These are phyloP conservation scores for Neltuma alba DNA, from an alignment of 306 rosid genomes.

Conservation along the genomic window DNA sequence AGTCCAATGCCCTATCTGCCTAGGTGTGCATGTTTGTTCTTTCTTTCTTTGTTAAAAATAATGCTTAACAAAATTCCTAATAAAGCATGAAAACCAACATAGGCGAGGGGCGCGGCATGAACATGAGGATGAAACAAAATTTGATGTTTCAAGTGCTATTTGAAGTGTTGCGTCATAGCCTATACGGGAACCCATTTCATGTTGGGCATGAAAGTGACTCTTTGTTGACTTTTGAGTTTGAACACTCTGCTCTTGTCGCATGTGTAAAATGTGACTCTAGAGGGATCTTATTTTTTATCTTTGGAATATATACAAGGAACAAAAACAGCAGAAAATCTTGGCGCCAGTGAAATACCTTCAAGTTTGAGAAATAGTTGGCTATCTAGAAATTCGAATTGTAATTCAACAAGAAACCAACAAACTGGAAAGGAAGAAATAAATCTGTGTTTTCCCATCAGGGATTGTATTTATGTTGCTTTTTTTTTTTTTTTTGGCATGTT, in stretches of 20 bases:
- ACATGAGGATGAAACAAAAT: background rate
- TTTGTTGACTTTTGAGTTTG: background rate
- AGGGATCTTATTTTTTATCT: background rate
- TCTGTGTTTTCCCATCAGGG: background rate
- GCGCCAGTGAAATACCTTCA: background rate
- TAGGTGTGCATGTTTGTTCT: constrained; percentile 44
- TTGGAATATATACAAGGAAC: background rate
- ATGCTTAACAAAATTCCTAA: constrained; percentile 1
- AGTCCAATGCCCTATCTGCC: constrained; percentile 80
- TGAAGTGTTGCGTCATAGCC: background rate
- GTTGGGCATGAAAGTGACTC: background rate
- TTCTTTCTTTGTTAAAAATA: background rate
- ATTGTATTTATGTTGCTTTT: background rate
- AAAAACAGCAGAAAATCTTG: background rate
- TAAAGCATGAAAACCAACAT: background rate
- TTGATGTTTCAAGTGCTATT: background rate
- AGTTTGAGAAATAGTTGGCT: background rate
- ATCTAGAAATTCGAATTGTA: background rate
- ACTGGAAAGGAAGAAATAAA: background rate
- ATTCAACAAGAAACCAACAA: background rate
- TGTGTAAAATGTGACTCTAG: background rate
- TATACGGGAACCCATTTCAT: background rate
- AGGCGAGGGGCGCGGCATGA: background rate
- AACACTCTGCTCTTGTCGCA: background rate
- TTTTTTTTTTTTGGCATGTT: constrained; percentile 14